phyloP scores from a whole-genome alignment of 805 yeast species.

The Teunomyces tritomae region DNA sequence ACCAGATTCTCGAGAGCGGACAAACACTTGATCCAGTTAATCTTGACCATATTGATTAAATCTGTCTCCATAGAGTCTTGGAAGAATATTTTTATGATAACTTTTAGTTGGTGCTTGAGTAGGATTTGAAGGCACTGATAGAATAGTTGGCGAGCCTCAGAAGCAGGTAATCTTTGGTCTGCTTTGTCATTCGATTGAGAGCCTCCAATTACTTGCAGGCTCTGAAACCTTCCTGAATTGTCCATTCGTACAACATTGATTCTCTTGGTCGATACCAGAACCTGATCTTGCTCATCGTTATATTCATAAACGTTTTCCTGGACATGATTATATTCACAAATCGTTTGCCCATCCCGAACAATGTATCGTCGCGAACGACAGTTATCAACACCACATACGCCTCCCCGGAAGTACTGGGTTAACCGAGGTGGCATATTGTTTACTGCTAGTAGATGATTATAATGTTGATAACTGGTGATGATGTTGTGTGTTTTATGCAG shows the following conservation, averaged over 20 bases:
- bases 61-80: slow-evolving; percentile 8
- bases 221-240: slow-evolving; percentile 8
- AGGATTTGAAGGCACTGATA: slow-evolving; percentile 50
- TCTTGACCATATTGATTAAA: slow-evolving; percentile 24
- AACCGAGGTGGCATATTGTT: slow-evolving; percentile 10
- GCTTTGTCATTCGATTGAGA: slow-evolving; percentile 5
- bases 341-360: slow-evolving; percentile 68
- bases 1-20: not conserved
- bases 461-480: no score
- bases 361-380: slow-evolving; percentile 80
- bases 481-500: no score
- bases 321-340: slow-evolving; percentile 91
- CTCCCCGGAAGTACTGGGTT: slow-evolving; percentile 61
- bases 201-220: not conserved
- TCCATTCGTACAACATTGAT: slow-evolving; percentile 37
- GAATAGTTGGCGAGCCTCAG: slow-evolving; percentile 43
- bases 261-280: slow-evolving; percentile 50
- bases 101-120: slow-evolving; percentile 45
- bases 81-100: slow-evolving; percentile 13
- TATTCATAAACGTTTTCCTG: slow-evolving; percentile 74
- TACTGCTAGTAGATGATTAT: no score
- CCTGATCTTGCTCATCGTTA: slow-evolving; percentile 78
- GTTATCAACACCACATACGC: slow-evolving; percentile 85
- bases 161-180: slow-evolving; percentile 41
- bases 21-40: slow-evolving; percentile 27